Base-by-base conservation (phyloP, 768 basidiomycete species). In the Sporobolomyces phaffii region DNA sequence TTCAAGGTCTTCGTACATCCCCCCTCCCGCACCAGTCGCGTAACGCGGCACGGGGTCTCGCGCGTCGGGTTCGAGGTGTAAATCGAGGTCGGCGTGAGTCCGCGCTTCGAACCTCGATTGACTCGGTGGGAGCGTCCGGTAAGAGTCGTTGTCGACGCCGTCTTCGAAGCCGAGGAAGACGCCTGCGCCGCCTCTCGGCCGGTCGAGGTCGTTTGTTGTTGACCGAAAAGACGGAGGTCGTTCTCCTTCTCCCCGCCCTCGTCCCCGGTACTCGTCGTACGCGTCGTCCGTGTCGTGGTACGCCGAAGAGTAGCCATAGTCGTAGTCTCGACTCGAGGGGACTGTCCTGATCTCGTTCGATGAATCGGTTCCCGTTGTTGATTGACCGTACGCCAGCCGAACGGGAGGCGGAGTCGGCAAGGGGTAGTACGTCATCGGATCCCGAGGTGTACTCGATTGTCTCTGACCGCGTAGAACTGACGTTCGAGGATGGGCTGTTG, bases 11-110 rank as follows among this genome's bases (percentile, higher is more conserved):
- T 59, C 72, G 17, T 67, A 62, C n/a, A 68, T 69, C 56, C 75
- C 73, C 29, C 73, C 74, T 11, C 67, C 62, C n/a, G n/a, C n/a
- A n/a, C n/a, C n/a, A 61, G 68, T 38, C 38, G 38, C 67, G 49
- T 75, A 61, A 15, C 50, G 20, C 34, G 45, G 51, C 13, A 43
- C 29, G 17, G 45, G 57, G 22, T 51, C 10, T n/a, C n/a, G n/a
- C n/a, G n/a, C n/a, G n/a, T n/a, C n/a, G n/a, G n/a, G n/a, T 2
- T 57, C 57, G 49, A 60, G 53, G 38, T 58, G 34, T n/a, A 56
- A 36, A 24, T 67, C 69, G 51, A 50, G 29, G 45, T 70, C 54
- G 33, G 31, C 50, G 18, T 58, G 17, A 38, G 28, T 26, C 13
- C 31, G 29, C 29, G 56, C 43, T 22, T 34, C 20, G 43, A 45